Percentiles rank a stretch among this genome's conserved stretches.
Conservation (phyloP, 2,329 filamentous ascomycete species). For the Celoporthe dispersa region DNA sequence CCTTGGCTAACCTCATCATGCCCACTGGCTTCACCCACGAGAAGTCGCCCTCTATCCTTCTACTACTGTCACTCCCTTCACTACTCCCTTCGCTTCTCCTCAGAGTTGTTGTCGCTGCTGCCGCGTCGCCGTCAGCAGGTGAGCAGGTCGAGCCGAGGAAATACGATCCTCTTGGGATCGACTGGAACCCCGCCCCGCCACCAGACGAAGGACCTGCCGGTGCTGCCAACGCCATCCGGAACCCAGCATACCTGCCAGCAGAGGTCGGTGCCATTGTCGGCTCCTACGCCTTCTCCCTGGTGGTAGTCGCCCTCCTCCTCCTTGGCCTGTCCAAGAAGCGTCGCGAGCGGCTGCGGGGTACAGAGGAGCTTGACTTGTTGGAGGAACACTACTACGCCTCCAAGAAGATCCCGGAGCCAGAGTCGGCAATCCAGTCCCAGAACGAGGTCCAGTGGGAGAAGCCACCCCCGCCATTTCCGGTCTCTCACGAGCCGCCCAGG, state of each 20-base stretch:
- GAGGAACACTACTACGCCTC: conserved; percentile 32
- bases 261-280: conserved; percentile 85
- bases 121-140: conserved; percentile 34
- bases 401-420: conserved; percentile 17
- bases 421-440: conserved; percentile 3
- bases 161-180: conserved; percentile 50
- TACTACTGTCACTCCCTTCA: conserved; percentile 28
- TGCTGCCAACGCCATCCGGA: conserved; percentile 61
- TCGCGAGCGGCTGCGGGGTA: conserved; percentile 56
- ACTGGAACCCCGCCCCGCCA: conserved; percentile 60
- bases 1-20: conserved; percentile 26
- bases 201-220: conserved; percentile 64
- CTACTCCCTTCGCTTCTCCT: conserved; percentile 28
- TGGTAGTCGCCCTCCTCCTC: conserved; percentile 71
- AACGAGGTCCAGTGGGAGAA: conserved; percentile 8
- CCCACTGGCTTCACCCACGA: conserved; percentile 15
- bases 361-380: conserved; percentile 50
- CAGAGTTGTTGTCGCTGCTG: conserved; percentile 37
- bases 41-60: conserved; percentile 10
- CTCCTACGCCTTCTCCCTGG: conserved; percentile 78
- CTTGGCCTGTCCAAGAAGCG: conserved; percentile 63
- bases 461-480: conserved; percentile 25
- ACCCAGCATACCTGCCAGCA: conserved; percentile 71
- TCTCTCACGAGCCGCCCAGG: conserved; percentile 39
- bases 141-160: conserved; percentile 31